Conservation (phyloP, 164 flowering plant species). For the Chimonanthus praecox region DNA sequence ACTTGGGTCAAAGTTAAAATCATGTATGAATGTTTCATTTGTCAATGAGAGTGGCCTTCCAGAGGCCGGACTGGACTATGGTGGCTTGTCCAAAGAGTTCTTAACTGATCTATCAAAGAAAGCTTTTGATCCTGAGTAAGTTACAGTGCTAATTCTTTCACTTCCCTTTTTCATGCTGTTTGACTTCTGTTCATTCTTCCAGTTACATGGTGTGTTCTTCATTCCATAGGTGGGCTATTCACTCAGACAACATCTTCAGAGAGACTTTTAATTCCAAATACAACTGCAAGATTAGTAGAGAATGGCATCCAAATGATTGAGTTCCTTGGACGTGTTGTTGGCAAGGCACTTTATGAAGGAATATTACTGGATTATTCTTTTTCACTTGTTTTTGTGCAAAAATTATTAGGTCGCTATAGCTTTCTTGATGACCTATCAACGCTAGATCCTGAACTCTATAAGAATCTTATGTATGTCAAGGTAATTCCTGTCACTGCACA, state of each 20-base stretch:
- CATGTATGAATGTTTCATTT: slow-evolving; percentile 88
- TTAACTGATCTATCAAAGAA: slow-evolving; percentile 85
- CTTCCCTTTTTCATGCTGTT: not conserved
- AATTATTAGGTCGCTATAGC: slow-evolving; percentile 96
- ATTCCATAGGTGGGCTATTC: slow-evolving; percentile 68
- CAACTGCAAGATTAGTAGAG: slow-evolving; percentile 67
- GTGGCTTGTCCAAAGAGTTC: slow-evolving; percentile 94
- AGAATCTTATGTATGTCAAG: slow-evolving; percentile 94
- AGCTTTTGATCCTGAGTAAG: slow-evolving; percentile 89
- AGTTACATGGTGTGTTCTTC: not conserved
- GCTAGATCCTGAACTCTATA: slow-evolving; percentile 93
- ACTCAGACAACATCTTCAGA: slow-evolving; percentile 83
- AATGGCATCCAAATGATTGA: slow-evolving; percentile 94
- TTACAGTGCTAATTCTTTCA: slow-evolving; percentile 6
- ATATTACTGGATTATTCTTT: slow-evolving; percentile 92
- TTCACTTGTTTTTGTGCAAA: slow-evolving; percentile 93
- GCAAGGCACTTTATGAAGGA: slow-evolving; percentile 99
- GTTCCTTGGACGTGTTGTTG: slow-evolving; percentile 96
- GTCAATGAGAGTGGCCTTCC: slow-evolving; percentile 96
- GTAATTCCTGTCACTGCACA: slow-evolving; percentile 32
- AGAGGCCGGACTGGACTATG: slow-evolving; percentile 99
- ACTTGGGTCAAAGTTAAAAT: slow-evolving; percentile 79
- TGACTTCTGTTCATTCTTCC: not conserved
- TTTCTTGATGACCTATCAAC: slow-evolving; percentile 96
- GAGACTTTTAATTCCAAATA: slow-evolving; percentile 77